Base-by-base conservation (phyloP, 768 basidiomycete genomes). In the Panus rudis region DNA sequence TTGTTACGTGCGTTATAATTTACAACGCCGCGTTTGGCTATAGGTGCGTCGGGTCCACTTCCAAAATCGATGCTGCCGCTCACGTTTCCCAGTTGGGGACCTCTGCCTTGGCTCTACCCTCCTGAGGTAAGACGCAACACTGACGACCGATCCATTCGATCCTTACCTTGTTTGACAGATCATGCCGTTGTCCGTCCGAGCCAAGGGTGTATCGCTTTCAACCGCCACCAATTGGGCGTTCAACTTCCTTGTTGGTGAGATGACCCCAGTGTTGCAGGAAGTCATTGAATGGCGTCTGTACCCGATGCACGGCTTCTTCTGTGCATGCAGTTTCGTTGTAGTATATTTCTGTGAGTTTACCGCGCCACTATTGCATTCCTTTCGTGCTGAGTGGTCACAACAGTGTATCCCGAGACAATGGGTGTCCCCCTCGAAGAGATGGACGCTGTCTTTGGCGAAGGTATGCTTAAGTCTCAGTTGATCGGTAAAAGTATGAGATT, bases 11-110 rank as follows among this genome's bases (percentile, higher is more conserved):
- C 50, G 92, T 98, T 3, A 82, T 98, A 42, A 68, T 92, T 34
- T 97, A 84, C 74, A 97, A 98, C 50, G 91, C 92, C 24, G 87
- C 85, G 13, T 94, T 94, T 57, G 93, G 93, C 14, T 92, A 84
- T 57, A 89, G 84, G 77, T 80, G 53, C 16, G 57, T 53, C 46
- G 24, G 22, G 30, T 21, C 42, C 17, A 17, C 19, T 23, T 13
- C 13, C 8, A 31, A 16, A n/a, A 47, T 26, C 35, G 14, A 13
- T 22, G 13, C 17, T 12, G 16, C 6, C 27, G 25, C 21, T 28
- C 26, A 20, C 45, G 24, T 39, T 19, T 32, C 17, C 26, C 23
- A 81, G 81, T 54, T 92, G 88, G 87, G 91, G 91, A 30, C 89
- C 88, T 24, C 71, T 92, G 42, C 89, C 89, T 28, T 92, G 88